Percentiles rank a stretch among this genome's conserved stretches.
Conservation (phyloP, 1,139 yeast species). For the Petasospora fabianii region DNA sequence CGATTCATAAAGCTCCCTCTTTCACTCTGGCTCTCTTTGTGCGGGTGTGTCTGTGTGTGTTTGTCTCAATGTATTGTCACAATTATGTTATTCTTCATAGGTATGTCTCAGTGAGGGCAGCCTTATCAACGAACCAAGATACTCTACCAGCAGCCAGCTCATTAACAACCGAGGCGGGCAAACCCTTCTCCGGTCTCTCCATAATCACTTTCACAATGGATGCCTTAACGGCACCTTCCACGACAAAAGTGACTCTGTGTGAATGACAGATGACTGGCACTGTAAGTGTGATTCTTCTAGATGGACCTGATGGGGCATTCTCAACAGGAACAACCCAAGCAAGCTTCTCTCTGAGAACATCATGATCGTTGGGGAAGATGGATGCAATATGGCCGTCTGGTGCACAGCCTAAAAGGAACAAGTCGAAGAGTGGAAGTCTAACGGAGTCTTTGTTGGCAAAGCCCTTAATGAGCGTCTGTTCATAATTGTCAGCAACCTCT, state of each 20-base stretch:
- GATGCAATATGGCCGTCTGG: slow-evolving; percentile 99
- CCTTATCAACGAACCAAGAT: slow-evolving; percentile 96
- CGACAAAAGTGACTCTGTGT: slow-evolving; percentile 87
- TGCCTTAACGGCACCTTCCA: slow-evolving; percentile 94
- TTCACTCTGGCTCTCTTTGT: too few species aligned
- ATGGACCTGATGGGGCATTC: slow-evolving; percentile 89
- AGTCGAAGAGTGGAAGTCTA: slow-evolving; percentile 90
- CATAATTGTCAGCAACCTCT: slow-evolving; percentile 93
- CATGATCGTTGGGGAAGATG: slow-evolving; percentile 82
- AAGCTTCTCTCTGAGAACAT: slow-evolving; percentile 78
- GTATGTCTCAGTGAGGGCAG: slow-evolving; percentile 68
- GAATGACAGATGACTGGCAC: slow-evolving; percentile 96
- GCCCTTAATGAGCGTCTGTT: slow-evolving; percentile 75
- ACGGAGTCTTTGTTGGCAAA: slow-evolving; percentile 98
- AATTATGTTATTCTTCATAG: too few species aligned
- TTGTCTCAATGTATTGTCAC: too few species aligned
- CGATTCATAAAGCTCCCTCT: too few species aligned
- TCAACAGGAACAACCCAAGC: slow-evolving; percentile 97
- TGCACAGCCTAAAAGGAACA: slow-evolving; percentile 90
- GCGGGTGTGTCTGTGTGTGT: too few species aligned
- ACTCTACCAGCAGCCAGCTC: slow-evolving; percentile 97
- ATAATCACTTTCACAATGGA: slow-evolving; percentile 88
- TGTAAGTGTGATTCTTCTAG: slow-evolving; percentile 83
- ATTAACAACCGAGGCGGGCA: slow-evolving; percentile 90
- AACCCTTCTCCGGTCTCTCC: slow-evolving; percentile 96